A percentile compares a stretch with the other conserved stretches of the same genome.
Evolutionary conservation across 2,329 filamentous ascomycete species (phyloP).

Genomic region (Whalleya microplaca): DNA sequence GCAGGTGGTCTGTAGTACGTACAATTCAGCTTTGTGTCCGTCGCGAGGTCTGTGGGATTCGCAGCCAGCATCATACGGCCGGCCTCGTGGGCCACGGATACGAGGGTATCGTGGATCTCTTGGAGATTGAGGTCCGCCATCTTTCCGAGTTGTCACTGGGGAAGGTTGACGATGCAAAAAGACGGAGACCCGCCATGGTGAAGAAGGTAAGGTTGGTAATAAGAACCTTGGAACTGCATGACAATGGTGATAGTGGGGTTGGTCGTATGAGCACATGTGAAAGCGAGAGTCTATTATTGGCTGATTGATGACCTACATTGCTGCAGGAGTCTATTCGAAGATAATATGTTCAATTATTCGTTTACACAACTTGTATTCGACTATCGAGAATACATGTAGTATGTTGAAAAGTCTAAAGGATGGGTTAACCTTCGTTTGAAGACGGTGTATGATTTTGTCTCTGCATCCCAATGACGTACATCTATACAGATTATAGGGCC

Average conservation of each 20-base stretch:
- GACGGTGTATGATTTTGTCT: neutral
- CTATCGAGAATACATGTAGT: too few relatives aligned
- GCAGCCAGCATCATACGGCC: conserved; percentile 66
- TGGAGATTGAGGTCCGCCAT: conserved; percentile 64
- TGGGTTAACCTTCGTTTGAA: too few relatives aligned
- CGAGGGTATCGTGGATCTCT: conserved; percentile 63
- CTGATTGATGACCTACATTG: neutral
- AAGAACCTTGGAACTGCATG: too few relatives aligned
- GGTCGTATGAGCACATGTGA: conserved; percentile 18
- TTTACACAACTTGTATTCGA: too few relatives aligned
- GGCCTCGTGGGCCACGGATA: conserved; percentile 65
- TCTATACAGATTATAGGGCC: too few relatives aligned
- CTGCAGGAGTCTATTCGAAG: neutral
- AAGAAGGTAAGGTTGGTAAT: too few relatives aligned
- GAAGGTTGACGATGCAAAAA: neutral
- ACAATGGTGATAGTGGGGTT: conserved; percentile 9
- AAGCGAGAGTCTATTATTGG: conserved; percentile 18
- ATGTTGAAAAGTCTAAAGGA: too few relatives aligned
- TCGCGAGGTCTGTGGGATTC: conserved; percentile 60
- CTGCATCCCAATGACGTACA: neutral
- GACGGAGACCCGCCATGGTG: neutral
- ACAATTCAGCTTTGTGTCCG: conserved; percentile 69
- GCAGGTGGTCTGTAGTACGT: conserved; percentile 16
- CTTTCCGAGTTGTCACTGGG: conserved; percentile 9
- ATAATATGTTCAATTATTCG: too few relatives aligned